Evolutionary conservation across 805 yeast species (phyloP), one percentile per base, ranked within the genome.

Genomic region (Monosporozyma unispora): DNA sequence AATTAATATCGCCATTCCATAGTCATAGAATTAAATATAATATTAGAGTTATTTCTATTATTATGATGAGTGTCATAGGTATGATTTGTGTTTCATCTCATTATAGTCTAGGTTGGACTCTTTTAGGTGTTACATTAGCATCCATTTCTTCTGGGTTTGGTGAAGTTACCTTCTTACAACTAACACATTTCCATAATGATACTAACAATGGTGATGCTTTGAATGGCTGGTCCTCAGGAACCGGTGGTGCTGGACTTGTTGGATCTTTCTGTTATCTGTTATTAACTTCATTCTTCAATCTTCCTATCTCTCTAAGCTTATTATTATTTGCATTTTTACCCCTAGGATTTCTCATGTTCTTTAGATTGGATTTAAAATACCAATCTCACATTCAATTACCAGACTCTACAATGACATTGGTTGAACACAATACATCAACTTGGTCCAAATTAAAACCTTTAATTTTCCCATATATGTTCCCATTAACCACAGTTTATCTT

Each of bases 171-270:
- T 91, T 91, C 56, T 68, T 91, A 41, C 96, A 87, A 63, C 69
- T 91, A 64, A 87, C 96, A 1, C 96, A 90, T 61, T 83, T 72
- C 57, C 88, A 80, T 63, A 75, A 72, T 18, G 72, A 73, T 16
- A 56, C 62, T n/a, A 21, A 11, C 2, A 21, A 39, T 21, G 42
- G 27, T 3, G 25, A 29, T 31, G 72, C 95, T 3, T 70, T 91
- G 44, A 80, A 82, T 46, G 97, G 95, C 0, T 91, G 95, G 80
- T 85, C 96, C 19, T 78, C 89, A 7, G 99, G 99, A 1, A 91
- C 98, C 0, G 98, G 99, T 3, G 95, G 88, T 18, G 98, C 99
- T 1, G 99, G 99, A 0, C 64, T 91, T 4, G 75, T 79, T 18
- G 99, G 98, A 0, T 80, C 90, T 47, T 86, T 84, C 48, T 60